Conservation (phyloP, 2,329 filamentous ascomycete species). For the Trichoderma cornu-damae region DNA sequence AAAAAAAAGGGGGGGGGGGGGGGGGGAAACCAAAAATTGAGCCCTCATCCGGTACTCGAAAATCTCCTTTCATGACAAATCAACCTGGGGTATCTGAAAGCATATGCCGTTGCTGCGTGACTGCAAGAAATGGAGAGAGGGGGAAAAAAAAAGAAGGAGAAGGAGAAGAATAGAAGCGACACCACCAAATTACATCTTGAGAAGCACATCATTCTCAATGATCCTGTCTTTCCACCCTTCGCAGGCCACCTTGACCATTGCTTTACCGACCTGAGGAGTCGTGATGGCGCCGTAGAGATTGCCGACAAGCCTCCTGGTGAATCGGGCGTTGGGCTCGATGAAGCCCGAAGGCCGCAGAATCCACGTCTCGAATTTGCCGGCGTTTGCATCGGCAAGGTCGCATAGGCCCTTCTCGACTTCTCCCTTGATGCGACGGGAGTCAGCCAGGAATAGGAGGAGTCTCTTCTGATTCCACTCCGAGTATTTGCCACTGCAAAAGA, state of each 20-base stretch:
- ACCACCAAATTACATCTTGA: conserved; percentile 27
- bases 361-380: conserved; percentile 33
- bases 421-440: conserved; percentile 36
- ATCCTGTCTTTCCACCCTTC: conserved; percentile 35
- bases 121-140: neutral
- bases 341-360: conserved; percentile 36
- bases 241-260: conserved; percentile 34
- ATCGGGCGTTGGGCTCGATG: conserved; percentile 24
- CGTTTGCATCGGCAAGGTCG: conserved; percentile 33
- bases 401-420: conserved; percentile 38
- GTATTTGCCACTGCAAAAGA: conserved; percentile 39
- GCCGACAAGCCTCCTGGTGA: conserved; percentile 27
- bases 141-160: no score
- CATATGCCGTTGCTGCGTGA: conserved; percentile 7
- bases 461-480: conserved; percentile 34
- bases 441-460: conserved; percentile 33
- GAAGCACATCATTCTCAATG: conserved; percentile 32
- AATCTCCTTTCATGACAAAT: conserved; percentile 2
- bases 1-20: no score
- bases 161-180: no score
- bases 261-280: conserved; percentile 33
- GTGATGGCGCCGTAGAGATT: conserved; percentile 32
- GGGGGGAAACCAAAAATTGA: no score
- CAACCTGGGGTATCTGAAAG: conserved; percentile 15
- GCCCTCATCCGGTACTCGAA: neutral